Base-by-base conservation (phyloP, 106 monocot species). In the Agapanthus africanus region DNA sequence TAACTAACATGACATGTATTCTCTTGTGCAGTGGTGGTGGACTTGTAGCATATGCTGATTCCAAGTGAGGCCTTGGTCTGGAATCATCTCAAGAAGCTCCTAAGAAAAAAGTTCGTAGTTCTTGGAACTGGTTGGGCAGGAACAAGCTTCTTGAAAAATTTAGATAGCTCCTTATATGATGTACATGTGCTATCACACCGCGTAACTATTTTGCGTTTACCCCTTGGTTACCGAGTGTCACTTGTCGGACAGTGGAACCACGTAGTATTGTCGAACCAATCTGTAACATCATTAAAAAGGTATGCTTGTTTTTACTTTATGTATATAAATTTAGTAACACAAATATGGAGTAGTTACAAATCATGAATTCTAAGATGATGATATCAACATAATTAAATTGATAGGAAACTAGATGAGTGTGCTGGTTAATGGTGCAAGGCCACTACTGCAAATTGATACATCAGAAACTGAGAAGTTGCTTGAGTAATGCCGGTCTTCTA, bases 41-140 rank as follows among this genome's bases (percentile, higher is more conserved):
- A 35, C 18, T 81, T 67, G 79, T 91, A 18, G 82, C 78, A 37
- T 91, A 87, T 79, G 82, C 90, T 40, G 85, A 85, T 67, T 69
- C 84, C 52, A 76, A 69, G 56, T 54, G 75, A 15, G 70, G 78
- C 28, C 34, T 32, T 66, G 61, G 27, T 60, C 19, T 70, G 37
- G 61, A 57, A 64, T 69, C 73, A 21, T 13, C 62, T 72, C 54
- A 76, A 46, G 63, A 26, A 1, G 34, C 82, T 52, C 22, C 66
- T 1, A n/a, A 86, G 76, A 79, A 91, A 87, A 73, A 91, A 87
- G 79, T 25, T 87, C 28, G 75, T 91, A 32, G 78, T 91, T 18
- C 82, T 91, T 67, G 91, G 91, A 36, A 87, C 91, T 73, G 87
- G 87, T 27, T 91, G 91, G 91, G 91, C 87, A 39, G 87, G 82